Evolutionary conservation across 202 grass and related monocot genomes (phyloP).

Genomic region (Musa balbisiana): DNA sequence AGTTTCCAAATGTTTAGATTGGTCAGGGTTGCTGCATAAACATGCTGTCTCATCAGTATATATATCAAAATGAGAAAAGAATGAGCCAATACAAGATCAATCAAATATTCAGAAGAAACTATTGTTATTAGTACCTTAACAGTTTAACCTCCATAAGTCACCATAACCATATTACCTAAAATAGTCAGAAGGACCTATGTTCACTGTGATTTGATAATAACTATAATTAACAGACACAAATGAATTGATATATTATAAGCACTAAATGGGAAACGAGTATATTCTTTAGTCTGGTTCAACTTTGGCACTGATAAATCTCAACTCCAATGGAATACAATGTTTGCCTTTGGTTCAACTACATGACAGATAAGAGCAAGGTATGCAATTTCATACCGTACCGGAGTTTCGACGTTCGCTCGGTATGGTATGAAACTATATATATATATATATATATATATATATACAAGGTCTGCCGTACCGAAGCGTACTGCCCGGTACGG

Average conservation of each 20-base stretch:
- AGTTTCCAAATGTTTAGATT: slow-evolving; percentile 97
- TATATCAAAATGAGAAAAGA: neutral
- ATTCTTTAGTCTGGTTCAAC: neutral
- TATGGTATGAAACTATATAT: too few species aligned
- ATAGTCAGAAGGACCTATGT: neutral
- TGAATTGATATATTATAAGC: neutral
- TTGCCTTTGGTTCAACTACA: neutral
- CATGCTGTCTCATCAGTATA: slow-evolving; percentile 8
- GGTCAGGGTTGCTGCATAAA: slow-evolving; percentile 85
- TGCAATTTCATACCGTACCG: too few species aligned
- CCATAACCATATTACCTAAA: neutral
- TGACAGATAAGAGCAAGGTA: neutral
- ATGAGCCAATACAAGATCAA: neutral
- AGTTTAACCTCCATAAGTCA: too few species aligned
- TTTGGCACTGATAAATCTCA: neutral
- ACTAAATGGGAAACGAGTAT: neutral
- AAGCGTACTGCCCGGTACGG: too few species aligned
- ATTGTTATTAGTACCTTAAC: too few species aligned
- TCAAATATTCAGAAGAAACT: neutral
- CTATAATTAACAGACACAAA: too few species aligned
- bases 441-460: too few species aligned
- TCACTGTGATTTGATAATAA: too few species aligned
- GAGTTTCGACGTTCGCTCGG: too few species aligned
- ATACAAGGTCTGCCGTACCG: too few species aligned
- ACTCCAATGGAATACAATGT: neutral